Base-by-base conservation (phyloP, 225 moss, liverwort and hornwort species). In the Climacium dendroides region DNA sequence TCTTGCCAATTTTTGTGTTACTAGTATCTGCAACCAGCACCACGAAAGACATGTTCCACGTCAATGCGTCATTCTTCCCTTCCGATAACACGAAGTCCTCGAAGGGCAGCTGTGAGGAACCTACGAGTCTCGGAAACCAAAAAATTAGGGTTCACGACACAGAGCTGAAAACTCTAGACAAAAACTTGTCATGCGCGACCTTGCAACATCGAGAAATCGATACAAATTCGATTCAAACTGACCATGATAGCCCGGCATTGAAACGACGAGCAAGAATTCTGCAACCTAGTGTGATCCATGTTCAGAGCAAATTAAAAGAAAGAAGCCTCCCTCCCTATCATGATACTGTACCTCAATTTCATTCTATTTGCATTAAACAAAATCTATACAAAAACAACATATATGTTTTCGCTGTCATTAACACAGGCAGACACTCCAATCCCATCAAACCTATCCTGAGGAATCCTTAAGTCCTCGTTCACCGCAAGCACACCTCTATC, bases 1-100 rank as follows among this genome's bases (percentile, higher is more conserved):
- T 87, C 87, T 96, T 94, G 72, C 95, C 94, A 55, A 94, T 94
- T 81, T 95, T 10, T 64, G 93, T 58, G 93, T 94, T 50, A 50
- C 50, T 15, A 4, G 45, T 47, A 96, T 89, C 93, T 96, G 81
- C 82, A 86, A 76, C 30, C 28, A 74, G 48, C 28, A 58, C 53
- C 54, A 69, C n/a, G 32, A 25, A n/a, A 37, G 2, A 79, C 37
- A 81, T 17, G 39, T 67, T 78, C 20, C 24, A 82, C 7, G 13
- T 78, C 71, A 80, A 78, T 71, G 19, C 45, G 26, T n/a, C 77
- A 26, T 55, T 24, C n/a, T 77, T 85, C 63, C 62, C 62, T 32
- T 85, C 50, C 70, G n/a, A 61, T 50, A 16, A 57, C 15, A 32
- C 3, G 13, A 50, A 45, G 37, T 37, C 55, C 43, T 45, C 13